These are phyloP conservation scores for Lithohypha guttulata DNA, from an alignment of 2,329 filamentous ascomycete species.

Conservation along the genomic window DNA sequence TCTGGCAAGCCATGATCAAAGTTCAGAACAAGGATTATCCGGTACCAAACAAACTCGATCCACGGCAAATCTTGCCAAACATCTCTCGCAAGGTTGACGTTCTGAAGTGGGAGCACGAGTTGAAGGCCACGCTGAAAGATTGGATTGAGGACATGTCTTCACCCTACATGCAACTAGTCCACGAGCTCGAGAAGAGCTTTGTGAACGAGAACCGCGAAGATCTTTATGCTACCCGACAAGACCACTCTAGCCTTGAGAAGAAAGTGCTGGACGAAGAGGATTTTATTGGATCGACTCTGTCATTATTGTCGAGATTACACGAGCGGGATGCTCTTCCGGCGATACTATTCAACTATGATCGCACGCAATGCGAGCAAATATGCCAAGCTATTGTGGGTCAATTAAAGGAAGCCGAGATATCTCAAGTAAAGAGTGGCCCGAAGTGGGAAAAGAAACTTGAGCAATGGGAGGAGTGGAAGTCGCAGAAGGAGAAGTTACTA, in stretches of 20 bases:
- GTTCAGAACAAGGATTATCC: constrained; percentile 43
- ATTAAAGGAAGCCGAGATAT: constrained; percentile 44
- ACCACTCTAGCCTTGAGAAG: neutral
- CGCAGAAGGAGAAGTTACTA: constrained; percentile 27
- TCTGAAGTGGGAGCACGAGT: constrained; percentile 49
- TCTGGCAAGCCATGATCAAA: constrained; percentile 56
- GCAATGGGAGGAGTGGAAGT: constrained; percentile 49
- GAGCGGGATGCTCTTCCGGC: constrained; percentile 57
- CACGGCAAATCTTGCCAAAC: constrained; percentile 38
- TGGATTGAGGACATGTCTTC: constrained; percentile 51
- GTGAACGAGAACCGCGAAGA: constrained; percentile 12
- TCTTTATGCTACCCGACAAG: neutral
- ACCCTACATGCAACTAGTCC: constrained; percentile 42
- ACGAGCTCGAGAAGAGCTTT: constrained; percentile 35
- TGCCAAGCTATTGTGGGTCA: constrained; percentile 41
- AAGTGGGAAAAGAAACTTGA: constrained; percentile 52
- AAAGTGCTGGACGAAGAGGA: constrained; percentile 22
- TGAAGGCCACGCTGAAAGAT: constrained; percentile 48
- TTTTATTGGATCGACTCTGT: constrained; percentile 40
- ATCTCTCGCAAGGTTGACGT: constrained; percentile 56
- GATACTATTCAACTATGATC: constrained; percentile 68
- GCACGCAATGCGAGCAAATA: constrained; percentile 52
- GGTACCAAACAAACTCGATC: constrained; percentile 42
- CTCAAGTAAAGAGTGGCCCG: constrained; percentile 46
- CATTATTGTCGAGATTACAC: constrained; percentile 51